phyloP scores from a whole-genome alignment of 805 yeast species.

The Wickerhamiella hasegawae region DNA sequence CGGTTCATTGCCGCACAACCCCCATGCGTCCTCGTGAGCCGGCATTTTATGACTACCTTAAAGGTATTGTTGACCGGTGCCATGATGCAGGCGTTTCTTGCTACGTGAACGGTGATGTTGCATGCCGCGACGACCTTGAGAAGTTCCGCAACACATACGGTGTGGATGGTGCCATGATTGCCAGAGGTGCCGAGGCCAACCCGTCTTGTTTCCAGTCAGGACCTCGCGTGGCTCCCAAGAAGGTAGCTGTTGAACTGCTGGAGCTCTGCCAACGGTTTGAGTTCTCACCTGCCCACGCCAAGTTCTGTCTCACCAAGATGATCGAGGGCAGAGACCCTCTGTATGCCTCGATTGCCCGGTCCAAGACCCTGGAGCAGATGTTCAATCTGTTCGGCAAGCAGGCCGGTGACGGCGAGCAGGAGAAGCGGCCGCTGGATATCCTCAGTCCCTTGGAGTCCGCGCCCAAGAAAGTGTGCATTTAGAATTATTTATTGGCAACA shows the following conservation, averaged over 20 bases:
- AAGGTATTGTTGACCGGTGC: constrained; percentile 46
- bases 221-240: constrained; percentile 35
- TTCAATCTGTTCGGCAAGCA: neutral
- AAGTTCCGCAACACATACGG: constrained; percentile 37
- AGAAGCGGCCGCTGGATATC: neutral
- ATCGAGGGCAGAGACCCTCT: constrained; percentile 57
- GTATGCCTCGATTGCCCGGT: constrained; percentile 39
- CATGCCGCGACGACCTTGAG: constrained; percentile 35
- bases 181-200: constrained; percentile 75
- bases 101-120: constrained; percentile 68
- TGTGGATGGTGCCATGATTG: constrained; percentile 79
- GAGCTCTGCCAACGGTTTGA: constrained; percentile 37
- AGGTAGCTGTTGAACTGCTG: constrained; percentile 39
- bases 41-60: constrained; percentile 59
- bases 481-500: too few species aligned
- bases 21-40: constrained; percentile 70
- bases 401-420: neutral
- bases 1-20: constrained; percentile 83
- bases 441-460: too few species aligned
- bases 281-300: constrained; percentile 57
- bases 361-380: constrained; percentile 32
- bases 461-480: too few species aligned
- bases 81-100: constrained; percentile 47
- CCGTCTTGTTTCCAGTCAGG: constrained; percentile 48
- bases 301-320: constrained; percentile 63